Evolutionary conservation across 345 rosid genomes (phyloP).

Genomic region (Alliaria petiolata): DNA sequence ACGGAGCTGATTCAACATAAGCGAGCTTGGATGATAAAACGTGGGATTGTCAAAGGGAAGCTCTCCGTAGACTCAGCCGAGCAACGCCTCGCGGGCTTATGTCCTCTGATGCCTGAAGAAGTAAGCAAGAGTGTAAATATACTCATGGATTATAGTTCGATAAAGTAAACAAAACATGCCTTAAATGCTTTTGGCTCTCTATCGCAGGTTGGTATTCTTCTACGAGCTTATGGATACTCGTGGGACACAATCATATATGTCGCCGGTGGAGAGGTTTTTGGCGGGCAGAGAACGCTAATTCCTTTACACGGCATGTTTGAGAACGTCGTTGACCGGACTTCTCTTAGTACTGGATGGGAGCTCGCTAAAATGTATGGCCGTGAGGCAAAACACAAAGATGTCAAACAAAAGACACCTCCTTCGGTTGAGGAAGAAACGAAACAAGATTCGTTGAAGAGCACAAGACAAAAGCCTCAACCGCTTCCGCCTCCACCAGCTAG

Average conservation of each 20-base stretch:
- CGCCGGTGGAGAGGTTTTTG: conserved; percentile 94
- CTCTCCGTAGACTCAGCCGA: conserved; percentile 60
- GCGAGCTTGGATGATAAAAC: conserved; percentile 91
- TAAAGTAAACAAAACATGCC: neutral
- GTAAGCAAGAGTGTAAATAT: conserved; percentile 32
- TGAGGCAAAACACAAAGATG: conserved; percentile 56
- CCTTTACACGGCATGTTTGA: conserved; percentile 93
- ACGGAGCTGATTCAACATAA: conserved; percentile 93
- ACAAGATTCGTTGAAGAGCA: conserved; percentile 54
- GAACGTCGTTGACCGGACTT: conserved; percentile 88
- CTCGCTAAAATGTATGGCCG: conserved; percentile 80
- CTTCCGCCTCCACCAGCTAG: conserved; percentile 95
- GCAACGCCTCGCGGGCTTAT: conserved; percentile 66
- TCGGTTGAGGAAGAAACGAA: conserved; percentile 51
- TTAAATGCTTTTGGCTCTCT: conserved; percentile 3
- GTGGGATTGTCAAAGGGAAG: conserved; percentile 71
- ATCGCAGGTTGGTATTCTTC: conserved; percentile 83
- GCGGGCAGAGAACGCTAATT: conserved; percentile 84
- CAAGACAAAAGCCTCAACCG: conserved; percentile 89
- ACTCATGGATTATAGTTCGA: neutral
- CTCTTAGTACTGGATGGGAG: conserved; percentile 86
- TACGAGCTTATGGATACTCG: conserved; percentile 90
- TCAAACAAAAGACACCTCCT: conserved; percentile 44
- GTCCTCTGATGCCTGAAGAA: conserved; percentile 97
- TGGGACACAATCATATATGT: conserved; percentile 86